phyloP scores from a whole-genome alignment of 192 early-diverging fungal species.

The Backusella psychrophila region DNA sequence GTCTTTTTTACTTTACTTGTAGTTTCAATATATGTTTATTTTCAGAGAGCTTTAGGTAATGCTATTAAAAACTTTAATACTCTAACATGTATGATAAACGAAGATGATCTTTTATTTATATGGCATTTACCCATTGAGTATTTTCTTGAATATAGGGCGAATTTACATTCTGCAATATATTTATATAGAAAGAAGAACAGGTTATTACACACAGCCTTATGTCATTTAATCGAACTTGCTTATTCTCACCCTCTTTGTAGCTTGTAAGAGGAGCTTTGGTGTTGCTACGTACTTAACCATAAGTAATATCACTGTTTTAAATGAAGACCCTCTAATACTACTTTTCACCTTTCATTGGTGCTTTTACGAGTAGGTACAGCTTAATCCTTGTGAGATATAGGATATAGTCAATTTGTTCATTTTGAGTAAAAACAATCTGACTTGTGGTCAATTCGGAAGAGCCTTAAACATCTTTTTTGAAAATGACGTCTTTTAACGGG shows the following conservation, averaged over 20 bases:
- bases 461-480: not conserved
- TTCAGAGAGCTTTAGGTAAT: not conserved
- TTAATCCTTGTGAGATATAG: not conserved
- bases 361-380: not conserved
- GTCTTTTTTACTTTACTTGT: not conserved
- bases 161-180: not conserved
- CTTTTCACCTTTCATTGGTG: no score
- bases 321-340: no score
- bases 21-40: not conserved
- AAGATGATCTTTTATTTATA: not conserved
- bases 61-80: not conserved
- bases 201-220: no score
- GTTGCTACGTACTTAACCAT: no score
- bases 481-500: not conserved
- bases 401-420: not conserved
- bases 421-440: not conserved
- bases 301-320: no score
- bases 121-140: conserved; percentile 10
- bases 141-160: conserved; percentile 19
- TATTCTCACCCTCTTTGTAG: no score
- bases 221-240: no score
- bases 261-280: no score
- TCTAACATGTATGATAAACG: not conserved
- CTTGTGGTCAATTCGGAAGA: not conserved
- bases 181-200: not conserved